Percentiles rank a stretch among this genome's conserved stretches.
Conservation (phyloP, 257 asterid species). For the Solanum chmielewskii region DNA sequence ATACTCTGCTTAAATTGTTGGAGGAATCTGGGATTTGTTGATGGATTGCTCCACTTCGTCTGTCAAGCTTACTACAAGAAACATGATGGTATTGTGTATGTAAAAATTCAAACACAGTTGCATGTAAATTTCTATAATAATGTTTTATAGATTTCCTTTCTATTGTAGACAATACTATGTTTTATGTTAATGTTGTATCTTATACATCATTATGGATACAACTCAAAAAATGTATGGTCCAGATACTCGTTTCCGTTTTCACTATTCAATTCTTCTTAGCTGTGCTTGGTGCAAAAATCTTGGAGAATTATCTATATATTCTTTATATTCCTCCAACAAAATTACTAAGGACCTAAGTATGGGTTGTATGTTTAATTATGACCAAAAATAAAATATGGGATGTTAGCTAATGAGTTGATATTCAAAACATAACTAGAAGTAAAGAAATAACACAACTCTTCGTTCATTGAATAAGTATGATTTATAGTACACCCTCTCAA, state of each 20-base stretch:
- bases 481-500: not conserved
- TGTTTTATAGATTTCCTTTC: not conserved
- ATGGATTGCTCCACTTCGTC: not conserved
- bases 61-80: not conserved
- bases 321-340: not conserved
- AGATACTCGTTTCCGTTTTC: not conserved
- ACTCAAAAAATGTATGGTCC: not conserved
- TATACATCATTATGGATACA: not conserved
- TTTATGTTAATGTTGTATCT: not conserved
- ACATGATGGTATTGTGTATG: not conserved
- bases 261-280: not conserved
- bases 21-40: constrained; percentile 30
- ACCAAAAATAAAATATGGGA: not conserved
- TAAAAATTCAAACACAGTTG: not conserved
- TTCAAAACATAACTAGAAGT: not conserved
- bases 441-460: not conserved
- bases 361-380: not conserved
- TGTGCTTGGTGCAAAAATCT: not conserved
- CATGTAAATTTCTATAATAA: not conserved
- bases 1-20: constrained; percentile 21
- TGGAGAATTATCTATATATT: not conserved
- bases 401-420: not conserved
- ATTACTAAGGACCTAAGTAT: not conserved
- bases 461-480: not conserved
- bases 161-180: not conserved